These are phyloP conservation scores for Paraconiothyrium sp. DNA, from an alignment of 2,329 filamentous ascomycete species.

Conservation along the genomic window DNA sequence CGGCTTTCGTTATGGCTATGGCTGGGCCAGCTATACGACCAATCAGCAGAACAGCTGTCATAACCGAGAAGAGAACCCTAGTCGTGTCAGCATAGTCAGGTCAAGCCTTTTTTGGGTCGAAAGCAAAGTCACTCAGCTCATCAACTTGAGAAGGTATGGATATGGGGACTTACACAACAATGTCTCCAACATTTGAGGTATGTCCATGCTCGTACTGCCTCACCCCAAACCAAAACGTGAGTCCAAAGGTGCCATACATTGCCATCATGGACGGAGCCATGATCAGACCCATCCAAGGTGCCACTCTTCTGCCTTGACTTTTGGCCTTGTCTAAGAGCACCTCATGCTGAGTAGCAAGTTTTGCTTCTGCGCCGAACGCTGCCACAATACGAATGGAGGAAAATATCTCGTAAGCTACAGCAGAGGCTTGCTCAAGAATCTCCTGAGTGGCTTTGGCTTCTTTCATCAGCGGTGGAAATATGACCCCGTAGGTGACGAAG, in stretches of 20 bases:
- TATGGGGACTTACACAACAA: slow-evolving; percentile 40
- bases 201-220: slow-evolving; percentile 45
- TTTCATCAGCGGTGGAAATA: slow-evolving; percentile 45
- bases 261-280: slow-evolving; percentile 47
- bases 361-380: slow-evolving; percentile 50
- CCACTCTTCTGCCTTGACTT: slow-evolving; percentile 37
- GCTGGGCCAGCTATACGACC: slow-evolving; percentile 42
- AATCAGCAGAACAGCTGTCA: slow-evolving; percentile 49
- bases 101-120: neutral
- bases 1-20: slow-evolving; percentile 47
- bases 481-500: slow-evolving; percentile 39
- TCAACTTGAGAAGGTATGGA: neutral
- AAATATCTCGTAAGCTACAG: slow-evolving; percentile 51
- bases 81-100: slow-evolving; percentile 9
- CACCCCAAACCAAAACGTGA: slow-evolving; percentile 53
- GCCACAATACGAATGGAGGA: slow-evolving; percentile 48
- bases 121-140: neutral
- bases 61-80: slow-evolving; percentile 51
- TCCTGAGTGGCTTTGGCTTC: slow-evolving; percentile 45
- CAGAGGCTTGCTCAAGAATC: slow-evolving; percentile 45
- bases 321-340: slow-evolving; percentile 38
- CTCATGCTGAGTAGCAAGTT: slow-evolving; percentile 43
- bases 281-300: slow-evolving; percentile 46
- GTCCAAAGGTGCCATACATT: slow-evolving; percentile 49
- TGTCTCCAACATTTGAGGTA: slow-evolving; percentile 40